Evolutionary conservation across 163 green algal species (phyloP), one percentile per base, ranked within the genome.

Genomic region (Prototheca cutis): DNA sequence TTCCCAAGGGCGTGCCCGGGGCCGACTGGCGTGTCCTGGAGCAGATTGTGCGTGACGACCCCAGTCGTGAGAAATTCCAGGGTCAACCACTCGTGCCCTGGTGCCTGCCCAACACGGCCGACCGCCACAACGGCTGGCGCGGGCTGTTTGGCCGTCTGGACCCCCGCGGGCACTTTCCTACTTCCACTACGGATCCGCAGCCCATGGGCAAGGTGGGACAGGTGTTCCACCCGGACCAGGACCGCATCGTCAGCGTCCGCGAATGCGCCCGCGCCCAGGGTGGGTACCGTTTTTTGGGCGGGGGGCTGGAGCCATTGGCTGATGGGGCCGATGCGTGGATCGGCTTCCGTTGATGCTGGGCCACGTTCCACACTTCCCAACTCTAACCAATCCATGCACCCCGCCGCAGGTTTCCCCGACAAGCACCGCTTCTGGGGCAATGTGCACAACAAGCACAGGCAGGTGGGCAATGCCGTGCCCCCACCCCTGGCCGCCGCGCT

Each of bases 131-230:
- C 74, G 83, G 87, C 62, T 97, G 90, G 90, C 79, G 93, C 21
- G 90, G 90, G 13, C 78, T 97, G 59, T 97, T 93, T 74, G 87
- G 89, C 6, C 80, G 90, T 13, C 74, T 97, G 48, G 90, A 96
- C 78, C 86, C 70, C 39, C 53, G 69, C 13, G 90, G 90, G 15
- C 93, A 97, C 78, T 97, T 97, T 84, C 90, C 90, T 65, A 97
- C 90, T 49, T 89, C 83, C 66, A 93, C 87, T 58, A 97, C 90
- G 23, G 90, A 97, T 75, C 90, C 90, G 4, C 87, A 97, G 75
- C 90, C 90, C 63, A 97, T 97, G 90, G 90, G 90, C 78, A 97
- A 97, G 77, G 75, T 96, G 45, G 90, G 90, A 10, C 91, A 96
- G 84, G 94, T 96, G 45, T 95, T 98, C 77, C 90, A 98, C 75